Conservation (phyloP, 1,139 yeast species). For the Scheffersomyces segobiensis region DNA sequence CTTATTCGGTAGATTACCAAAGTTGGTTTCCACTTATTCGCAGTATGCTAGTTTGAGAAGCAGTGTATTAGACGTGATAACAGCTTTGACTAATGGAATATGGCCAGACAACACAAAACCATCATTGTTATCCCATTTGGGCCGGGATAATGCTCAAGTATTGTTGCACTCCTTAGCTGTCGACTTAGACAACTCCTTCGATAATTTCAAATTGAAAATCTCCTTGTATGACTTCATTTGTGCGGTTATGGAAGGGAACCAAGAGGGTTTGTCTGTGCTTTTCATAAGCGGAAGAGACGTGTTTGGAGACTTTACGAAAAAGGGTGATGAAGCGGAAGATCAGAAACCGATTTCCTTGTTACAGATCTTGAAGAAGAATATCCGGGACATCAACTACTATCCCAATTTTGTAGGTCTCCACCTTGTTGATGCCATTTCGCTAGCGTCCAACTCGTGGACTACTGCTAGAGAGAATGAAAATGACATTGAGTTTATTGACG, state of each 20-base stretch:
- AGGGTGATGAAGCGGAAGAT: slow-evolving; percentile 14
- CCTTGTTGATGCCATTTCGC: slow-evolving; percentile 62
- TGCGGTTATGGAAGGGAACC: slow-evolving; percentile 74
- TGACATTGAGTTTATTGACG: slow-evolving; percentile 52
- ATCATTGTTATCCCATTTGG: slow-evolving; percentile 79
- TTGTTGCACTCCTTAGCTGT: slow-evolving; percentile 58
- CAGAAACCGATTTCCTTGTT: slow-evolving; percentile 46
- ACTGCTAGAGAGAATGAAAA: slow-evolving; percentile 51
- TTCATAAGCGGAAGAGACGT: slow-evolving; percentile 73
- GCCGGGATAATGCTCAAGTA: slow-evolving; percentile 59
- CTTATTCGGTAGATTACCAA: slow-evolving; percentile 57
- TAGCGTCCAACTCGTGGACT: slow-evolving; percentile 71
- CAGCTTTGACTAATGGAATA: slow-evolving; percentile 59
- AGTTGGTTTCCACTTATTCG: slow-evolving; percentile 61
- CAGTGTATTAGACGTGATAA: slow-evolving; percentile 56
- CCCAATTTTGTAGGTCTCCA: slow-evolving; percentile 63
- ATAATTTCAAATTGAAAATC: slow-evolving; percentile 55
- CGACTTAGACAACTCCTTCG: slow-evolving; percentile 63
- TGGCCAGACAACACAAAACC: slow-evolving; percentile 65
- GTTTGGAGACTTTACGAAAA: slow-evolving; percentile 34
- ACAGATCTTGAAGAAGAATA: slow-evolving; percentile 58
- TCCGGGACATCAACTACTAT: slow-evolving; percentile 49
- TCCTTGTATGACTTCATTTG: slow-evolving; percentile 71
- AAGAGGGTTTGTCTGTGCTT: slow-evolving; percentile 82
- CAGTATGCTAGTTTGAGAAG: slow-evolving; percentile 49